Evolutionary conservation across 305 asterid genomes (phyloP), one percentile per base, ranked within the genome.

Genomic region (Caryopteris hybrid): DNA sequence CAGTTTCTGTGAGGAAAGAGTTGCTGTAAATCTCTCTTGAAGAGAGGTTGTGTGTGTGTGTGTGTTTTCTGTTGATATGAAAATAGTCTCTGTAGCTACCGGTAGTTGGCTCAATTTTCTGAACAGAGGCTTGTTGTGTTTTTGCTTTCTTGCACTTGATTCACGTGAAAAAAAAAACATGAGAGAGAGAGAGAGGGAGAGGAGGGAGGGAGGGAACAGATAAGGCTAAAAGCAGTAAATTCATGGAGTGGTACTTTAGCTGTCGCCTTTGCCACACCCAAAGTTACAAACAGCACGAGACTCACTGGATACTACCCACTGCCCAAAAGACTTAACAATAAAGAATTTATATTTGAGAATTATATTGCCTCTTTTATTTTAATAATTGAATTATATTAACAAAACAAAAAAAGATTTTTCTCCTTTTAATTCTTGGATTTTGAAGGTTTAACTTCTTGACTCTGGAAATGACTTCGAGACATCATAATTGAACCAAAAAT

Each of bases 21-120:
- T 73, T 23, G 62, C 74, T 67, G 73, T 75, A 36, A 76, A 80
- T 46, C 83, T 77, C 10, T 74, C 81, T 66, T 29, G 62, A 56
- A 75, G 69, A 16, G 53, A 27, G 46, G 7, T 60, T 73, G 38
- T 21, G 53, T 61, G 31, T 50, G 10, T 58, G 25, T 59, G 46
- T 27, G 50, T 42, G 38, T 34, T 9, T 36, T 18, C 50, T 66
- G 77, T 80, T 66, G 45, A 76, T 76, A 42, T 68, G 69, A 60
- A 64, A 41, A 38, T n/a, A 61, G 10, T 18, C 43, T 22, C 12
- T 67, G 55, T 70, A 58, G 63, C 66, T 54, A 56, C 29, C 31
- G 48, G 47, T 62, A 34, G 52, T 67, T 58, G 54, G 20, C 41
- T 34, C 45, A 1, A 21, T 56, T 63, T 68, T 58, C 29, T 9